Evolutionary conservation across 2,329 filamentous ascomycete species (phyloP).

Genomic region (Colletotrichum simmondsii): DNA sequence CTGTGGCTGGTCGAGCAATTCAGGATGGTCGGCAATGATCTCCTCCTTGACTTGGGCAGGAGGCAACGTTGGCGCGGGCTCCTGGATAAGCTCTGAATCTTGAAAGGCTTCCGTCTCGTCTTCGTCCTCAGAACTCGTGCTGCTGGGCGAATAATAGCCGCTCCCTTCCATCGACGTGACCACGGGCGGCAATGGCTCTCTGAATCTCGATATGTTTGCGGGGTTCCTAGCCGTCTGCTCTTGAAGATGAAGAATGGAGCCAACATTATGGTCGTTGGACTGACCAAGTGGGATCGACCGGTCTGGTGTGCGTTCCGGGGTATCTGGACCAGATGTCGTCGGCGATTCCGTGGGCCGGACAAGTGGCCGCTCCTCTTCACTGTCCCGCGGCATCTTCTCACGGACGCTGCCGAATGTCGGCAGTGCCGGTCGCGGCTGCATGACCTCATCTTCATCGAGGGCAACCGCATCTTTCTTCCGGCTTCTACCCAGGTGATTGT

Average conservation of each 20-base stretch:
- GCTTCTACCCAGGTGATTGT: constrained; percentile 55
- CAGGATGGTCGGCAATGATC: constrained; percentile 16
- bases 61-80: constrained; percentile 21
- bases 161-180: constrained; percentile 76
- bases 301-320: constrained; percentile 42
- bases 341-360: constrained; percentile 62
- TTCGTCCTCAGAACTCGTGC: constrained; percentile 53
- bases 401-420: constrained; percentile 81
- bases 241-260: constrained; percentile 60
- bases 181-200: constrained; percentile 76
- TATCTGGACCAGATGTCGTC: constrained; percentile 40
- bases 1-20: neutral
- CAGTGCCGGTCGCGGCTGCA: constrained; percentile 79
- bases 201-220: constrained; percentile 66
- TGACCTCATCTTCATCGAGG: constrained; percentile 72
- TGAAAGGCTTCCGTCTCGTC: constrained; percentile 37
- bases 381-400: constrained; percentile 66
- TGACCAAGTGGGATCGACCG: constrained; percentile 49
- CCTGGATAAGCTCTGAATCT: constrained; percentile 9
- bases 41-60: constrained; percentile 15
- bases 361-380: constrained; percentile 69
- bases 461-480: constrained; percentile 61
- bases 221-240: constrained; percentile 64
- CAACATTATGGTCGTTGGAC: constrained; percentile 71
- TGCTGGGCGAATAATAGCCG: constrained; percentile 71